Evolutionary conservation across 2,329 filamentous ascomycete species (phyloP), one percentile per base, ranked within the genome.

Genomic region (Lachnum nothofagi): DNA sequence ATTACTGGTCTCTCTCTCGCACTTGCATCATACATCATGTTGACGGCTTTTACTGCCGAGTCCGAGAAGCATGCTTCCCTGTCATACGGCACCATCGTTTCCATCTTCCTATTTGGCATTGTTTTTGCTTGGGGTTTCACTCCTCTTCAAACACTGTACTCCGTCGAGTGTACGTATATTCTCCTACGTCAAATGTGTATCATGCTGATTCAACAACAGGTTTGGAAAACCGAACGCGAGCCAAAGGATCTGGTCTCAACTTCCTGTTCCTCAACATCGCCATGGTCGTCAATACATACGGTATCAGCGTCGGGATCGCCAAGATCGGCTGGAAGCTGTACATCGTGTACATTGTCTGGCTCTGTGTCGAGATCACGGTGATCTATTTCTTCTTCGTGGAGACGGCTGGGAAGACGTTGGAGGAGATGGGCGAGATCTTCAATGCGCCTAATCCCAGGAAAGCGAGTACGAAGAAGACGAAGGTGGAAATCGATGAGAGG

Each of bases 21-120:
- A 5, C 66, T 69, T 2, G 44, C 70, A 17, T 76, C 70, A 33
- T 67, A 79, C 1, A 78, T 78, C 55, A 65, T 78, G 44, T 71
- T 78, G 33, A 75, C 76, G 2, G 73, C 67, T 1, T 61, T 80
- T 76, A 81, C 10, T 34, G 7, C 22, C 46, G 53, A 44, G n/a
- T n/a, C n/a, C n/a, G n/a, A n/a, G n/a, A n/a, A n/a, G n/a, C n/a
- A n/a, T n/a, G n/a, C n/a, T n/a, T n/a, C n/a, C n/a, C n/a, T n/a
- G n/a, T n/a, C n/a, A n/a, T n/a, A 75, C 49, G 72, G 67, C 5
- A 67, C 69, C 9, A 70, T 76, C 0, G 72, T 72, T 0, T 62
- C 70, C 10, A 75, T 78, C 58, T 78, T 78, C 56, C 61, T 78
- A 2, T 78, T 77, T 57, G 72, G 75, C 46, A 74, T 72, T 0